Evolutionary conservation across 345 rosid species (phyloP).

Genomic region (Reutealis trisperma): DNA sequence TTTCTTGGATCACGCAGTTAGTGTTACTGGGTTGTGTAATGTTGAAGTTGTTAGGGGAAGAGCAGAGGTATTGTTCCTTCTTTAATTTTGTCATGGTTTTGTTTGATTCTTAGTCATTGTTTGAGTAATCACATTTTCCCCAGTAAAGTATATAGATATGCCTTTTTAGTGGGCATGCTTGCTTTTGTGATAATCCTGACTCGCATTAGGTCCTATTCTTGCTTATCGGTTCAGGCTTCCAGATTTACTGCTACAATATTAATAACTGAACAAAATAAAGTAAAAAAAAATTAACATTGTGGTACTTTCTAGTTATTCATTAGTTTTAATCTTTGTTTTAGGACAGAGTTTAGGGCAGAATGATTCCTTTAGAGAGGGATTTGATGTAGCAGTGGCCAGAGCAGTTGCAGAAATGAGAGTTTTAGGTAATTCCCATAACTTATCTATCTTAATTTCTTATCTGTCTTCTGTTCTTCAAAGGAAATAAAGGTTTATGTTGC

Average conservation of each 20-base stretch:
- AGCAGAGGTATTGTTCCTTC: conserved; percentile 66
- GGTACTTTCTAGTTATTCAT: not conserved
- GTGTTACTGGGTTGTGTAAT: conserved; percentile 62
- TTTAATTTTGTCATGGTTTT: too few relatives aligned
- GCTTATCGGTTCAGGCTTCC: not conserved
- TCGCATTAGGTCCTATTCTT: not conserved
- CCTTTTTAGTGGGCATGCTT: not conserved
- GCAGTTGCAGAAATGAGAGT: conserved; percentile 97
- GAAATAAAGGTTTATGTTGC: conserved; percentile 14
- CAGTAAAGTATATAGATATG: not conserved
- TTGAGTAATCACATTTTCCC: not conserved
- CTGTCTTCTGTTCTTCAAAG: conserved; percentile 3
- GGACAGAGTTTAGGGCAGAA: conserved; percentile 77
- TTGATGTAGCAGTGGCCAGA: conserved; percentile 92
- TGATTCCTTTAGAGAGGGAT: conserved; percentile 62
- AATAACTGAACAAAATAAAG: too few relatives aligned
- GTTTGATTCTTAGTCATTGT: not conserved
- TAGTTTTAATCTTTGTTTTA: conserved; percentile 27
- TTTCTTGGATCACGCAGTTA: conserved; percentile 80
- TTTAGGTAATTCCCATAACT: conserved; percentile 49
- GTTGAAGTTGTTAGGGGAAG: conserved; percentile 75
- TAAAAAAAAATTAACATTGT: not conserved
- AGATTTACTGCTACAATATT: not conserved
- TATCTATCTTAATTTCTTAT: conserved; percentile 6
- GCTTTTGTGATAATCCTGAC: not conserved